These are phyloP conservation scores for Desmodesmus armatus DNA, from an alignment of 139 green algal species.

Conservation along the genomic window DNA sequence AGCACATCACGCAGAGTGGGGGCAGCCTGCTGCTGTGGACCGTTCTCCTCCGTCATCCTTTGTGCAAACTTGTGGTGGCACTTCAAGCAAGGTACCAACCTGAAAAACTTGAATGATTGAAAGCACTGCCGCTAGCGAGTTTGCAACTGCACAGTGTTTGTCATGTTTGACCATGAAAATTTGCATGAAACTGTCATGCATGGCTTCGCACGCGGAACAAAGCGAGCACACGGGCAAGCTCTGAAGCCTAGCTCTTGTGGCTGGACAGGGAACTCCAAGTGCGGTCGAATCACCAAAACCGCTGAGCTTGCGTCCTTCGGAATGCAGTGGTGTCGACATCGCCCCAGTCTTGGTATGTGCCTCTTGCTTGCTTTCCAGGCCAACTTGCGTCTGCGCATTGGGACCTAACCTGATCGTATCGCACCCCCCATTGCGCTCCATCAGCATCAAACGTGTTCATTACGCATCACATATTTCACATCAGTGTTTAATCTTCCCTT, in stretches of 20 bases:
- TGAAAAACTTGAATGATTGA: not conserved
- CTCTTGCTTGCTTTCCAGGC: not conserved
- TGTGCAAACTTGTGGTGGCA: not conserved
- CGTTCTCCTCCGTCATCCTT: not conserved
- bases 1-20: not conserved
- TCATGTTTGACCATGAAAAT: not conserved
- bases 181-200: no score
- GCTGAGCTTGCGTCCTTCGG: not conserved
- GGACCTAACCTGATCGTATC: not conserved
- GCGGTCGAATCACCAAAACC: no score
- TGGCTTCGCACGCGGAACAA: no score
- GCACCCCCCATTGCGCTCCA: not conserved
- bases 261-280: no score
- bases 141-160: not conserved
- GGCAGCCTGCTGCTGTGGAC: not conserved
- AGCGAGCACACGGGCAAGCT: no score
- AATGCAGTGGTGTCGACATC: not conserved
- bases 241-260: no score
- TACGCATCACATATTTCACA: not conserved
- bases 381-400: not conserved
- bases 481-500: no score
- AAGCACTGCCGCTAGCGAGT: not conserved
- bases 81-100: not conserved
- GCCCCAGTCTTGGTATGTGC: not conserved
- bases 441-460: not conserved